Percentiles rank a stretch among this genome's conserved stretches.
These are phyloP conservation scores for Lipomyces starkeyi DNA, from an alignment of 805 yeast genomes.

Conservation along the genomic window DNA sequence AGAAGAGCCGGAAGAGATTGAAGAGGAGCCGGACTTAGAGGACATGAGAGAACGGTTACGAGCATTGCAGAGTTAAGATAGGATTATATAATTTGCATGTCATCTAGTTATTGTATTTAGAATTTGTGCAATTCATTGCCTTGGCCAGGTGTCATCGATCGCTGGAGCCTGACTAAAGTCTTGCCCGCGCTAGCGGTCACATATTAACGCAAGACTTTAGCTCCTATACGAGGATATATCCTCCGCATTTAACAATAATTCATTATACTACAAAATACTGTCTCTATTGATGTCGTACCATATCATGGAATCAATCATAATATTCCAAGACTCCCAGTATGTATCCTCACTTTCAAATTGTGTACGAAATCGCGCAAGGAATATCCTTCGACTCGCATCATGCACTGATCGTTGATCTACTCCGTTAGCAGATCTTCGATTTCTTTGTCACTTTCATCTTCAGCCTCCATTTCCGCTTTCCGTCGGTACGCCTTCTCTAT, in stretches of 20 bases:
- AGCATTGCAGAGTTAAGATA: constrained; percentile 69
- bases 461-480: constrained; percentile 37
- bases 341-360: background rate
- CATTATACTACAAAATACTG: constrained; percentile 8
- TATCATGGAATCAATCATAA: background rate
- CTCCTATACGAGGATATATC: background rate
- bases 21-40: constrained; percentile 72
- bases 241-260: background rate
- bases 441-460: constrained; percentile 38
- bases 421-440: constrained; percentile 18
- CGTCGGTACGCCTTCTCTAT: constrained; percentile 37
- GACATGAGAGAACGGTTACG: constrained; percentile 88
- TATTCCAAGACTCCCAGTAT: background rate
- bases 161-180: background rate
- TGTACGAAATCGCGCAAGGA: background rate
- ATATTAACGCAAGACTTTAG: background rate
- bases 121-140: constrained; percentile 10
- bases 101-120: constrained; percentile 5
- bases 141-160: no score
- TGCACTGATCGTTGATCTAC: background rate
- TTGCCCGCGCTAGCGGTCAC: background rate
- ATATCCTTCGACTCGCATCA: background rate
- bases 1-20: constrained; percentile 55
- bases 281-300: background rate
- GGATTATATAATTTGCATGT: background rate